Base-by-base conservation (phyloP, 1,284 basidiomycete genomes). In the Ustanciosporium gigantosporum region DNA sequence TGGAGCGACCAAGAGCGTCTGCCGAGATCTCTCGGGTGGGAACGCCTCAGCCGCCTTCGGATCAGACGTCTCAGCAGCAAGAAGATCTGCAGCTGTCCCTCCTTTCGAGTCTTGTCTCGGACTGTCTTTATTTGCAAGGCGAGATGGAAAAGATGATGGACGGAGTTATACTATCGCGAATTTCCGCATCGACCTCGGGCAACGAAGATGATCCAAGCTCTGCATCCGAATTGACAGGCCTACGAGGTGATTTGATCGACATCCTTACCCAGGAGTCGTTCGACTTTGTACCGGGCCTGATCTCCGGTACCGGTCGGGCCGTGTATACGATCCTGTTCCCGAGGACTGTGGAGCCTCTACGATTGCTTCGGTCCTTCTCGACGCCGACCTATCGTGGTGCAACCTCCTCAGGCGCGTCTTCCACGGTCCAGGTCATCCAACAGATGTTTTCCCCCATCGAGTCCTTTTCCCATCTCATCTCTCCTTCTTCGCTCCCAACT, bases 321-420 rank as follows among this genome's bases (percentile, higher is more conserved):
- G 43, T 59, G 4, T 47, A 48, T 13, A 73, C 80, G 4, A 86
- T 93, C 46, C 80, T 97, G 19, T 84, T 85, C 5, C 84, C 85
- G 40, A 85, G 90, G 13, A 90, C 88, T 61, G 87, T 86, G 55
- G 92, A 95, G 66, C 86, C 89, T 3, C 83, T 98, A 32, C 84
- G 89, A 27, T 86, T 89, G 9, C 89, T 96, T 38, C 85, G 90
- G 36, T 89, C 89, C 0, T 89, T 95, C 66, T 89, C 90, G 0
- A 88, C 87, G 1, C 89, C 51, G 1, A 20, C 91, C 66, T 89
- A 90, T 68, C 83, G 90, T 1, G n/a, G 51, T 42, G 87, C 88
- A 0, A 88, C 32, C 9, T 9, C 58, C n/a, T 55, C 88, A 83
- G 61, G 53, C 22, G 19, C 36, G 2, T 29, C 45, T 17, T 23